A percentile compares a stretch with the other conserved stretches of the same genome.
Conservation (phyloP, 371 early-diverging fungal species). For the Lichtheimia ramosa region DNA sequence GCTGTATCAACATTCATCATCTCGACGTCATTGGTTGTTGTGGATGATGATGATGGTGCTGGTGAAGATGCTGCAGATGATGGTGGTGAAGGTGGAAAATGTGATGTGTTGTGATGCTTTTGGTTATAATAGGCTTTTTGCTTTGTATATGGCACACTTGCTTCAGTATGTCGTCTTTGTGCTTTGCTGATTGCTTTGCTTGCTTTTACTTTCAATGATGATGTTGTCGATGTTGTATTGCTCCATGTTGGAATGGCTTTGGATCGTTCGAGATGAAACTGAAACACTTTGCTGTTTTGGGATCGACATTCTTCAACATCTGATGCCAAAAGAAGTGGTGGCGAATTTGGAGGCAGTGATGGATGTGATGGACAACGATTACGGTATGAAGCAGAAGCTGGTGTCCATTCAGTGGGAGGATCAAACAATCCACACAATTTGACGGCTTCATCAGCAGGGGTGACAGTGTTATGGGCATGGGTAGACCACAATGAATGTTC, state of each 20-base stretch:
- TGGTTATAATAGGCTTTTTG: no score
- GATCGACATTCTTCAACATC: background rate
- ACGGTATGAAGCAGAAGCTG: background rate
- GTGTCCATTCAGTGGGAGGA: constrained; percentile 1
- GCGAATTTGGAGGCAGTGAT: background rate
- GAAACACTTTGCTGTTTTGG: constrained; percentile 1
- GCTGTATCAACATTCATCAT: background rate
- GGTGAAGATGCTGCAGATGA: no score
- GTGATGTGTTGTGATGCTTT: no score
- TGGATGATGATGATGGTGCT: no score
- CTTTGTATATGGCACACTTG: background rate
- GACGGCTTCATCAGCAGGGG: no score
- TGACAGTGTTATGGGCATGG: background rate
- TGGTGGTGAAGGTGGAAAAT: no score
- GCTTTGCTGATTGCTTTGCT: background rate
- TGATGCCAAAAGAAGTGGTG: background rate
- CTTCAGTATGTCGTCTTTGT: background rate
- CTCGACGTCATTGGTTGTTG: no score
- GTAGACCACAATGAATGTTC: background rate
- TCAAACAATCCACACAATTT: background rate
- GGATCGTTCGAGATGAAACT: constrained; percentile 1
- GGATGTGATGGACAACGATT: background rate
- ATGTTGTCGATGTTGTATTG: no score
- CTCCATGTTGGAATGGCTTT: background rate
- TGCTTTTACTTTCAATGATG: background rate